These are phyloP conservation scores for Ramalina peruviana DNA, from an alignment of 495 filamentous ascomycete genomes.

Conservation along the genomic window DNA sequence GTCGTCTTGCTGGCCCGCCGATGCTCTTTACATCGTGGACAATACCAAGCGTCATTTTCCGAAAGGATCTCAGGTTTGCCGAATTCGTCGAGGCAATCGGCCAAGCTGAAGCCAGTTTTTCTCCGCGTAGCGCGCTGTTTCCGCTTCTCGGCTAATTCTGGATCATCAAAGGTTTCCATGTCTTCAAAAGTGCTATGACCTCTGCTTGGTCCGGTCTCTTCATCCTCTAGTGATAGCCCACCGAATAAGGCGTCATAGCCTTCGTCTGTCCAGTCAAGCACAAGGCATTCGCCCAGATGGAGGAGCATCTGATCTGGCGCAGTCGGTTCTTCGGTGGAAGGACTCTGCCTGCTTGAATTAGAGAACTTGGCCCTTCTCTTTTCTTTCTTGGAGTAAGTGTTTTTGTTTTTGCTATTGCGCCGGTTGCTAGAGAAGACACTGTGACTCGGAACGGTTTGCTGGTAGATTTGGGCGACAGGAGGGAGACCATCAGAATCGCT, in stretches of 20 bases:
- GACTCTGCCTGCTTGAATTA: background rate
- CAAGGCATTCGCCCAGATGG: conserved; percentile 61
- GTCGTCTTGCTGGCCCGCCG: too few species aligned
- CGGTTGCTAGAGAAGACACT: background rate
- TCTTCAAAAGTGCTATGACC: conserved; percentile 38
- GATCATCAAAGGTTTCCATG: conserved; percentile 44
- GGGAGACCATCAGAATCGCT: conserved; percentile 16
- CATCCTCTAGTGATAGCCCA: conserved; percentile 23
- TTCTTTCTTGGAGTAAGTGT: conserved; percentile 1
- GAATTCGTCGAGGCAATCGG: conserved; percentile 87
- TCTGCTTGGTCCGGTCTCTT: conserved; percentile 29
- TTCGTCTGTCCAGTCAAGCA: conserved; percentile 66
- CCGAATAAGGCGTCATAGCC: conserved; percentile 59
- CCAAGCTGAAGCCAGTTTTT: conserved; percentile 65
- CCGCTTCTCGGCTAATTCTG: conserved; percentile 47
- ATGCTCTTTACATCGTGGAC: conserved; percentile 86
- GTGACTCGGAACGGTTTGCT: background rate
- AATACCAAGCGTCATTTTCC: conserved; percentile 93
- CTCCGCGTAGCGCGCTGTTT: conserved; percentile 43
- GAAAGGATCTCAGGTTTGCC: conserved; percentile 82
- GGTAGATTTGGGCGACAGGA: conserved; percentile 7
- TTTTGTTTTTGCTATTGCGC: background rate
- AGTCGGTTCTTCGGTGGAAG: background rate
- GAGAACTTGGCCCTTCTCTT: background rate
- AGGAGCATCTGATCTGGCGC: conserved; percentile 41